Evolutionary conservation across 768 basidiomycete genomes (phyloP).

Genomic region (Trametes sanguinea): DNA sequence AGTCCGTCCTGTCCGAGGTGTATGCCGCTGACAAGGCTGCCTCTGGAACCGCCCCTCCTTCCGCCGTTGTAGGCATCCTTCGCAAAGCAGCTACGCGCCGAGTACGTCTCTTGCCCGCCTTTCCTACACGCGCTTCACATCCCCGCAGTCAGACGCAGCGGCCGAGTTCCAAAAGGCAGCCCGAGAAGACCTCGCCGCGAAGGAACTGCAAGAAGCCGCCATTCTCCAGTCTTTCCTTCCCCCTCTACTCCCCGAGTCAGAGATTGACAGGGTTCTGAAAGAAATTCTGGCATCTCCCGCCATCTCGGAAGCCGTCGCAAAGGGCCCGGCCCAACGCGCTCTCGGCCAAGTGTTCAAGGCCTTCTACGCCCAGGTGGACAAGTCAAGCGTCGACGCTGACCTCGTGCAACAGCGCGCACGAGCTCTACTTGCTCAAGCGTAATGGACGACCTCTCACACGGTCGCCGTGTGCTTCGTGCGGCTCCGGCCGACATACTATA

Average conservation of each 20-base stretch:
- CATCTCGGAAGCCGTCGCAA: conserved; percentile 27
- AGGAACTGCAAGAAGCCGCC: conserved; percentile 58
- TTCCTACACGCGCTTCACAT: neutral
- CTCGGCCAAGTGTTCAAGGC: conserved; percentile 58
- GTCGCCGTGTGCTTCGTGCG: too few relatives aligned
- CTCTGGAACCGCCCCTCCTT: conserved; percentile 44
- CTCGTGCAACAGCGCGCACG: conserved; percentile 57
- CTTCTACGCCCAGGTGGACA: conserved; percentile 66
- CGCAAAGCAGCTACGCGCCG: conserved; percentile 60
- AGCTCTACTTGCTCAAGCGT: conserved; percentile 34
- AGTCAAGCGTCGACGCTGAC: conserved; percentile 54
- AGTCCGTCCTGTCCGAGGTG: conserved; percentile 73
- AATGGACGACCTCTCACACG: neutral
- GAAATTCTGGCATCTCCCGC: conserved; percentile 40
- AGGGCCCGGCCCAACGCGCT: conserved; percentile 37
- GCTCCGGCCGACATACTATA: too few relatives aligned
- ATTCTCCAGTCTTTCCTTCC: conserved; percentile 60
- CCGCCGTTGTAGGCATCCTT: conserved; percentile 53
- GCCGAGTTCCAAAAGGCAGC: conserved; percentile 55
- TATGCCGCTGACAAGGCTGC: conserved; percentile 65
- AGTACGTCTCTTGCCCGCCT: conserved; percentile 42
- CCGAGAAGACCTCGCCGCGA: conserved; percentile 66
- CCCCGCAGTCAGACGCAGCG: conserved; percentile 58
- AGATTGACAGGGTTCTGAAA: conserved; percentile 54
- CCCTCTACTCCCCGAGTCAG: conserved; percentile 54